Base-by-base conservation (phyloP, 1,284 basidiomycete genomes). In the Melampsora abietis-canadensis region DNA sequence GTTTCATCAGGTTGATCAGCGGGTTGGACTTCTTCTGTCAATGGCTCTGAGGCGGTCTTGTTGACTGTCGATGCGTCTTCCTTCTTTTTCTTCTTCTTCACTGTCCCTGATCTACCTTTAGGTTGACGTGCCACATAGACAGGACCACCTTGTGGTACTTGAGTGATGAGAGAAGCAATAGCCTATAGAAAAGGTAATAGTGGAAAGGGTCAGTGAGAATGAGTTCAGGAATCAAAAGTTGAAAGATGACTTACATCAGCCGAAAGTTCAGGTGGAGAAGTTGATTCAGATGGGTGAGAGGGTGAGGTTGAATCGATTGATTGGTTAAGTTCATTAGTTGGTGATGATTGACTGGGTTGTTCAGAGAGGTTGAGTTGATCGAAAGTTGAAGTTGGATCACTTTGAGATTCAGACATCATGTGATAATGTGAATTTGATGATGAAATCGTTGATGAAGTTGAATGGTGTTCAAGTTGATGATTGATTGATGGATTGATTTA, bases 111-210 rank as follows among this genome's bases (percentile, higher is more conserved):
- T n/a, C 51, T n/a, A 54, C n/a, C 19, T 54, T 54, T 54, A 27
- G 51, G 48, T 51, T 17, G n/a, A 54, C 51, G 51, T n/a, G n/a
- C 8, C 1, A n/a, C 51, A 27, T 21, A 54, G 21, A 12, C 51
- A 4, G 51, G 51, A 2, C 51, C 51, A 21, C n/a, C 51, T 27
- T 54, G 51, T 15, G 51, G 51, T n/a, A 54, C 51, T 54, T 54
- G 51, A 27, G 51, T 54, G 51, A 54, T 54, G 19, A 54, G 24
- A 54, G 51, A 54, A 27, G 51, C 51, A 19, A 54, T 54, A 54
- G 51, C 51, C 51, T 54, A 54, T 10, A 54, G 48, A 27, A n/a
- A 54, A 12, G 24, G 2, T 2, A 14, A 21, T 27, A n/a, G 17
- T n/a, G 21, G 17, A 27, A 1, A 12, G 14, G 14, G 19, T 54